Base-by-base conservation (phyloP, 2,329 filamentous ascomycete genomes). In the Ophiosphaerella herpotricha region DNA sequence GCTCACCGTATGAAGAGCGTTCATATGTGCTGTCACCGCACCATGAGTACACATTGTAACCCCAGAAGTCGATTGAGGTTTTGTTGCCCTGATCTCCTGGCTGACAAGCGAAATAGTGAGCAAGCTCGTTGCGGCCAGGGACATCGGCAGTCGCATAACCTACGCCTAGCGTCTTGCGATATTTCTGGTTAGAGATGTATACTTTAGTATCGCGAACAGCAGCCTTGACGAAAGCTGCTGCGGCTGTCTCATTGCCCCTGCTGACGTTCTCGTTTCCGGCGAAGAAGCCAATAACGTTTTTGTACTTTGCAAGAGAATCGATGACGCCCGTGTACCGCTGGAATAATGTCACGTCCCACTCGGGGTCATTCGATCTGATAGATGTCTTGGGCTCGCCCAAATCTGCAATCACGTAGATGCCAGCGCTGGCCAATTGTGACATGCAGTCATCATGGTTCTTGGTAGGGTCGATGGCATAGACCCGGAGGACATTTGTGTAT, bases 41-140 rank as follows among this genome's bases (percentile, higher is more conserved):
- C 94, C 94, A 99, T 38, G 92, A 95, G 83, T 97, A 99, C 77
- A 97, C 96, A 80, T 99, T 99, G 87, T 97, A 97, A 50, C 94
- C 94, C 90, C 92, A 97, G 82, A 94, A 97, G 76, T 99, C 94
- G 60, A 97, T 96, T 52, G 87, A 75, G 65, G 77, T 77, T 7
- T 79, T 77, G 45, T 71, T 72, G 9, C 67, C 67, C 2, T 50
- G 24, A 37, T 67, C 58, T 12, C 58, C 59, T 8, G 79, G 72
- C 55, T 92, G 89, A 74, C 94, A 99, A 80, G 96, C 92, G 79
- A 99, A 96, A 83, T 97, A 99, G 70, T 91, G 79, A 54, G 91
- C 90, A 68, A 97, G 85, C 62, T 91, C 80, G 55, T 82, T 80
- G 72, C 93, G 89, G 60, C 95, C 94, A 23, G 85, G 82, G 72